Evolutionary conservation across 163 green algal species (phyloP).

Genomic region (Scenedesmus sp.): DNA sequence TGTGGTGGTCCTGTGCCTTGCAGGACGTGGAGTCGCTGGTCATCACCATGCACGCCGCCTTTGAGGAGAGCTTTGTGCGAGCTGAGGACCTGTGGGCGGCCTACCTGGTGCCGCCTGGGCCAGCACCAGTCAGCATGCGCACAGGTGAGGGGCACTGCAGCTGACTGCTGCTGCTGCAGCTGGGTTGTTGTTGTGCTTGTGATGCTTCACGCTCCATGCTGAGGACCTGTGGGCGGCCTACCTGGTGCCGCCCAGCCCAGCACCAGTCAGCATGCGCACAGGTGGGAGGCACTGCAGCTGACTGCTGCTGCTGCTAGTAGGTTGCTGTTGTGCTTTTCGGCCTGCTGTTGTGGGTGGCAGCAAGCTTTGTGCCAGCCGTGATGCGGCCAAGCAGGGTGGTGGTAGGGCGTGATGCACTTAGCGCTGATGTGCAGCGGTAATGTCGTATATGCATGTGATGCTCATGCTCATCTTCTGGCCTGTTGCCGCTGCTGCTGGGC

Average conservation of each 20-base stretch:
- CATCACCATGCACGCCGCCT: slow-evolving; percentile 42
- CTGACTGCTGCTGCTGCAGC: neutral
- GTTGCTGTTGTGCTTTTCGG: no score
- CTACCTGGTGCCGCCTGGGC: slow-evolving; percentile 46
- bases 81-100: slow-evolving; percentile 42
- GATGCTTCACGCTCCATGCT: neutral
- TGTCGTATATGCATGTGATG: neutral
- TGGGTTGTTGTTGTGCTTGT: neutral
- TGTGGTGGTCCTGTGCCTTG: neutral
- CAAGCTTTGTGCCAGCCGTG: no score
- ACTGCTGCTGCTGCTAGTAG: no score
- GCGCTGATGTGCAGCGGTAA: neutral
- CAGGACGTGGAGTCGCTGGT: slow-evolving; percentile 50
- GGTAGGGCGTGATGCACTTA: neutral
- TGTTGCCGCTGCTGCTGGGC: slow-evolving; percentile 7
- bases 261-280: neutral
- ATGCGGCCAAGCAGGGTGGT: neutral
- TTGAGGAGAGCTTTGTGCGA: slow-evolving; percentile 42
- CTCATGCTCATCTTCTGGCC: neutral
- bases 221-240: neutral
- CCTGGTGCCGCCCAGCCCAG: neutral
- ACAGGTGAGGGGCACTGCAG: neutral
- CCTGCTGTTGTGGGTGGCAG: no score
- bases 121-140: slow-evolving; percentile 12
- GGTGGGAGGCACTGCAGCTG: no score